Evolutionary conservation across 176 grass and related monocot species (phyloP), one percentile per base, ranked within the genome.

Genomic region (Carex kokanica): DNA sequence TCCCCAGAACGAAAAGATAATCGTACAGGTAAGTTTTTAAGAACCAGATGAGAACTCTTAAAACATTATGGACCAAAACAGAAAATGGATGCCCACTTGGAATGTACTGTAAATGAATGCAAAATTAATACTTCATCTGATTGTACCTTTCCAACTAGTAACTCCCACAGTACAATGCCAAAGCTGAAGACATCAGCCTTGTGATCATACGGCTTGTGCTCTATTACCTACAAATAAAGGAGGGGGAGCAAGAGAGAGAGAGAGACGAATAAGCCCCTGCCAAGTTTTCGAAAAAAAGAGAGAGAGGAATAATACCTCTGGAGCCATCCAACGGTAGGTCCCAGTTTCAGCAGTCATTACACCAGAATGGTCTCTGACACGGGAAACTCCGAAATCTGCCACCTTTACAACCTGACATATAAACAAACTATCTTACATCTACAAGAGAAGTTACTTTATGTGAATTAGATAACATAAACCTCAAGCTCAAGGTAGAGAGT

Each of bases 331-430:
- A 85, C 93, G 83, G 69, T 91, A 95, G 5, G 93, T 95, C 90
- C 93, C 93, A 74, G 93, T 95, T 88, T 95, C 93, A 83, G 93
- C 90, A 65, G 93, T 95, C 93, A 95, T 95, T 83, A 95, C 90
- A 67, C 93, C 93, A 49, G 90, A 92, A 17, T 93, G 93, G 43
- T 90, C 90, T 87, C 91, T 90, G 70, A 96, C 88, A 27, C 93
- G 88, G 82, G 93, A 88, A 71, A 96, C 93, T 64, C 93, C 93
- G 83, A 96, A 96, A 78, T 96, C 93, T 73, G 93, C 90, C 86
- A 96, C 93, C 86, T 96, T 96, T 25, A 93, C 90, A 86, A 96
- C 93, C 93, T 96, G 72, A 63, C 81, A 74, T 49, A 56, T 67
- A 82, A 29, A 52, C 58, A 81, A 63, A 59, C 10, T 63, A 81